phyloP scores from a whole-genome alignment of 108 stramenopile genomes.

The Thalassiosira profunda region DNA sequence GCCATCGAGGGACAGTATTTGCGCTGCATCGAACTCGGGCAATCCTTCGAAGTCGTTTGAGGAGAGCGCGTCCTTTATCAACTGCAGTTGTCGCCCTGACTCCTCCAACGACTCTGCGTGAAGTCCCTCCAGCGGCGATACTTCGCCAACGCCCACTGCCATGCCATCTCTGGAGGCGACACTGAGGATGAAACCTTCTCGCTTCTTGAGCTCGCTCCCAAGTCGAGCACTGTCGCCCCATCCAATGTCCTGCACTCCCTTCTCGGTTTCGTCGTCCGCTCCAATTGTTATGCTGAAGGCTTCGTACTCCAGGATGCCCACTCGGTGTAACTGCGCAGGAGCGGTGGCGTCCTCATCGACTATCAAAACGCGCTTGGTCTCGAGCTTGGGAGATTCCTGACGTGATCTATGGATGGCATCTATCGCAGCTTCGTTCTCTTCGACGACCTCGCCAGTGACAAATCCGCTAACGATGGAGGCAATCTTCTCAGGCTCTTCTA shows the following conservation, averaged over 20 bases:
- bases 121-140: slow-evolving; percentile 72
- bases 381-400: background rate
- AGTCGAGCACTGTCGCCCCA: slow-evolving; percentile 68
- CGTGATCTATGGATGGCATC: background rate
- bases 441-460: slow-evolving; percentile 16
- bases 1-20: slow-evolving; percentile 62
- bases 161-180: slow-evolving; percentile 54
- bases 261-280: slow-evolving; percentile 19
- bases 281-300: slow-evolving; percentile 58
- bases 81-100: slow-evolving; percentile 51
- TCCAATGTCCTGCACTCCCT: slow-evolving; percentile 71
- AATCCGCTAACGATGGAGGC: slow-evolving; percentile 47
- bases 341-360: background rate
- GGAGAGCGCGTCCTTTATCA: slow-evolving; percentile 41
- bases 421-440: background rate
- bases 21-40: slow-evolving; percentile 46
- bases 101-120: slow-evolving; percentile 76
- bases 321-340: background rate
- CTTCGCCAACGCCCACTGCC: slow-evolving; percentile 84
- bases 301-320: slow-evolving; percentile 62
- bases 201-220: slow-evolving; percentile 30
- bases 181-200: slow-evolving; percentile 75
- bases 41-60: background rate
- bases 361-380: background rate
- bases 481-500: slow-evolving; percentile 60